A percentile compares a stretch with the other conserved stretches of the same genome.
These are phyloP conservation scores for Phyllosticta citribraziliensis DNA, from an alignment of 2,329 filamentous ascomycete species.

Conservation along the genomic window DNA sequence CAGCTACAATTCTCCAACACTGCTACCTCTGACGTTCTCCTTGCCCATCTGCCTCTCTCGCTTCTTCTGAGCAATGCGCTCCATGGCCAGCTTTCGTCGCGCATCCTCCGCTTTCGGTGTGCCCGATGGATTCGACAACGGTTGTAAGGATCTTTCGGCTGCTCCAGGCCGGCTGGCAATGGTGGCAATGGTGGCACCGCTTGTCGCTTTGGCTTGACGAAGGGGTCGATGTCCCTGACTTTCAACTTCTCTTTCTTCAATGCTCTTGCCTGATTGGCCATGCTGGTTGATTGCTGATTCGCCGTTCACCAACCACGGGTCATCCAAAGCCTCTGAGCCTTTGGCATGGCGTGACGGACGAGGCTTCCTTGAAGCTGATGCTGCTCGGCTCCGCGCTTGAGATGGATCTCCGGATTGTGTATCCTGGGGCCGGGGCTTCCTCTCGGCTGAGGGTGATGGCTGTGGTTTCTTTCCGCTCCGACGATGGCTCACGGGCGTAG, in stretches of 20 bases:
- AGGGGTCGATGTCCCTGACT: background rate
- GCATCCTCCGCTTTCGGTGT: background rate
- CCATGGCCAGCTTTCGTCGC: constrained; percentile 1
- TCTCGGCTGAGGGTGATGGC: background rate
- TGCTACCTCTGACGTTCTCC: background rate
- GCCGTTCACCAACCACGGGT: constrained; percentile 3
- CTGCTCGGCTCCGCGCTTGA: background rate
- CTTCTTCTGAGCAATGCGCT: constrained; percentile 5
- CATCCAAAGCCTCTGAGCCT: background rate
- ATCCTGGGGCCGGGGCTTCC: background rate
- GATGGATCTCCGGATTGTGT: background rate
- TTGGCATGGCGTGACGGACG: background rate
- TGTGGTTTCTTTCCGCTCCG: background rate
- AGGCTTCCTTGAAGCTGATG: background rate
- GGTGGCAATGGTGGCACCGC: background rate
- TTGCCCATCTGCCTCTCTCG: constrained; percentile 7
- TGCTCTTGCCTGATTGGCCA: background rate
- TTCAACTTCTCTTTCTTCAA: background rate
- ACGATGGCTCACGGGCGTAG: constrained; percentile 2
- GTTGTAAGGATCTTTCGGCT: background rate
- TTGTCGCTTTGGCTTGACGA: background rate
- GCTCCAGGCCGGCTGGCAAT: background rate
- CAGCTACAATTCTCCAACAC: background rate
- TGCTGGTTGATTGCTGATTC: background rate
- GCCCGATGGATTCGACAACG: background rate